These are phyloP conservation scores for Begonia loranthoides DNA, from an alignment of 306 rosid species.

Conservation along the genomic window DNA sequence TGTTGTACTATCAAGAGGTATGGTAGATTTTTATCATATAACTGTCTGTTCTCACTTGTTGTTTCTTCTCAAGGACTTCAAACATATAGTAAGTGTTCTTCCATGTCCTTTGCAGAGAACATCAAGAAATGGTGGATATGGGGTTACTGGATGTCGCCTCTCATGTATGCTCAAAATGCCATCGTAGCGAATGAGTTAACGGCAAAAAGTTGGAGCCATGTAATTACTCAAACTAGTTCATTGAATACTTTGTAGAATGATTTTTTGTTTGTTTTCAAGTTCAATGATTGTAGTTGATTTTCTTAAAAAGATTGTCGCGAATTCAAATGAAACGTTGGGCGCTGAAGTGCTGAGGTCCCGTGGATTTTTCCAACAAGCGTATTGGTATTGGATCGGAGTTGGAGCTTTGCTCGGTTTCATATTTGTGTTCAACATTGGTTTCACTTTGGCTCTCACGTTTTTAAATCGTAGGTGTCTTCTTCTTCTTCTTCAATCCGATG, in stretches of 20 bases:
- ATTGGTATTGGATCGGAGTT: slow-evolving; percentile 33
- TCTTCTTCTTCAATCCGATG: neutral
- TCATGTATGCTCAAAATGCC: slow-evolving; percentile 28
- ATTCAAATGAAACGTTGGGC: slow-evolving; percentile 19
- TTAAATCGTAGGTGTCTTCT: slow-evolving; percentile 21
- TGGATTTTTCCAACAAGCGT: slow-evolving; percentile 16
- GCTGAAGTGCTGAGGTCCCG: slow-evolving; percentile 19
- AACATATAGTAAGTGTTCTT: neutral
- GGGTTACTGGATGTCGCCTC: slow-evolving; percentile 33
- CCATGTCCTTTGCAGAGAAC: slow-evolving; percentile 6
- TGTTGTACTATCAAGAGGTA: slow-evolving; percentile 8
- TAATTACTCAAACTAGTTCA: slow-evolving; percentile 3
- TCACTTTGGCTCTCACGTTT: slow-evolving; percentile 15
- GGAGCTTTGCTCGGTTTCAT: slow-evolving; percentile 21
- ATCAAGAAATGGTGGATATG: slow-evolving; percentile 31
- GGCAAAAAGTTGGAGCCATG: slow-evolving; percentile 24
- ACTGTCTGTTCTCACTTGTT: neutral
- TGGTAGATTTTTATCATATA: neutral
- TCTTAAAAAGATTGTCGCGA: slow-evolving; percentile 5
- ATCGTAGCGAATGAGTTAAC: slow-evolving; percentile 25
- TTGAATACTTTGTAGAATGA: neutral
- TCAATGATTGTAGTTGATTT: neutral
- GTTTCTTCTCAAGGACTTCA: neutral
- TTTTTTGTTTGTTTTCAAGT: neutral
- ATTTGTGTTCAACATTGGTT: slow-evolving; percentile 16